Evolutionary conservation across 176 grass and related monocot species (phyloP), one percentile per base, ranked within the genome.

Genomic region (Rhipidocladum racemiflorum): DNA sequence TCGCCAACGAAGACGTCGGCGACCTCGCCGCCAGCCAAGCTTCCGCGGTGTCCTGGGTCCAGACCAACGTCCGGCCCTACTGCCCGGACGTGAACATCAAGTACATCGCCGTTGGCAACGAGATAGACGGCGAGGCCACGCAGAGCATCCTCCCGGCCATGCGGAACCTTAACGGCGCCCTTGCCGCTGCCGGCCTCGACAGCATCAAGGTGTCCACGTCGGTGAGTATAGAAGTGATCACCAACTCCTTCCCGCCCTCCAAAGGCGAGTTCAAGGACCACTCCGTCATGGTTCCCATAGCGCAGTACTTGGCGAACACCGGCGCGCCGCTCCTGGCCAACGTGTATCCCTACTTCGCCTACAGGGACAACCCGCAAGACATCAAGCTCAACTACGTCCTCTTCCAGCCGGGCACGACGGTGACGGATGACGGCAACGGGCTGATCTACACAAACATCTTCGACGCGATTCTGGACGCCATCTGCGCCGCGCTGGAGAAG

Each of bases 331-430:
- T 89, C 18, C 84, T 91, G 4, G 65, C 61, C 28, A 94, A 91
- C 83, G 89, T 88, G 43, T 94, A 91, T 54, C 92, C 92, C 0
- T 94, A 89, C 78, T 88, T 94, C 78, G 76, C 75, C 4, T 90
- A 92, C 70, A 46, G 0, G 17, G 28, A 7, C 40, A 59, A 46
- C 28, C n/a, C 55, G 9, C 24, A 7, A 0, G 8, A 0, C 4
- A 86, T 90, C 67, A 24, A 59, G 3, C 35, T 88, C 1, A 14
- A n/a, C 25, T 93, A 71, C 45, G 88, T 81, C 1, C 29, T 85
- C 25, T 90, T 93, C 77, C 40, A 78, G 21, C 69, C 72, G 11
- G 13, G 75, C 23, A 83, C 84, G 8, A 83, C 80, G 39, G 84
- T 76, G 14, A 56, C 16, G 2, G 70, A 87, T 21, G 28, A 23